Base-by-base conservation (phyloP, 169 alveolate species). In the Eimeria tenella region DNA sequence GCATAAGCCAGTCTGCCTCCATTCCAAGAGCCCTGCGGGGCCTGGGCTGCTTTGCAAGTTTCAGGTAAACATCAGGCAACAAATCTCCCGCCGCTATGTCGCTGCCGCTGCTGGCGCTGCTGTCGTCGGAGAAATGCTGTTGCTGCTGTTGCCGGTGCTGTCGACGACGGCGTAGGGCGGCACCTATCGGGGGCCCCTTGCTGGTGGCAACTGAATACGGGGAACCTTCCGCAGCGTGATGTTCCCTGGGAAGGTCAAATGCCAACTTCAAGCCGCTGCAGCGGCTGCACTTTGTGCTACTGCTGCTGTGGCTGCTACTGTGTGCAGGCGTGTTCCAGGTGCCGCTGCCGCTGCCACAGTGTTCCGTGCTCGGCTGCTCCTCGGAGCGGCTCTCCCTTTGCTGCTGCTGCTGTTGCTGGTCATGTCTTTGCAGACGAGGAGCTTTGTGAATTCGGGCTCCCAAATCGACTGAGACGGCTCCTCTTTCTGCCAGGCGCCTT, bases 61-160 rank as follows among this genome's bases (percentile, higher is more conserved):
- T 7, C 21, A 79, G 70, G 62, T 79, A 79, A 5, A 8, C 88
- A 8, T 79, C 88, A 10, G 88, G 88, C 70, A 79, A 70, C 88
- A 79, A 49, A 21, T 79, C 88, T 50, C 52, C 88, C 11, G 65
- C 88, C n/a, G 88, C 71, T n/a, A 79, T 19, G 49, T 79, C 88
- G 19, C 88, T 79, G 42, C 88, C 88, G 71, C 88, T 79, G 88
- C 88, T 79, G 19, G 88, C 88, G 88, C 88, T 79, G 88, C 88
- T 79, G 71, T 79, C 88, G 19, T 79, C 88, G 7, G 88, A 79
- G 5, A 68, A 65, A 21, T 79, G 88, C n/a, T 58, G 23, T 19
- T 19, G 52, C 88, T 13, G 55, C 55, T 53, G 71, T 56, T 50
- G 84, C 84, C 42, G 84, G 23, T 74, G 84, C 84, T 9, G 77